phyloP scores from a whole-genome alignment of 805 yeast species.

The Pichia thaimueangensis region DNA sequence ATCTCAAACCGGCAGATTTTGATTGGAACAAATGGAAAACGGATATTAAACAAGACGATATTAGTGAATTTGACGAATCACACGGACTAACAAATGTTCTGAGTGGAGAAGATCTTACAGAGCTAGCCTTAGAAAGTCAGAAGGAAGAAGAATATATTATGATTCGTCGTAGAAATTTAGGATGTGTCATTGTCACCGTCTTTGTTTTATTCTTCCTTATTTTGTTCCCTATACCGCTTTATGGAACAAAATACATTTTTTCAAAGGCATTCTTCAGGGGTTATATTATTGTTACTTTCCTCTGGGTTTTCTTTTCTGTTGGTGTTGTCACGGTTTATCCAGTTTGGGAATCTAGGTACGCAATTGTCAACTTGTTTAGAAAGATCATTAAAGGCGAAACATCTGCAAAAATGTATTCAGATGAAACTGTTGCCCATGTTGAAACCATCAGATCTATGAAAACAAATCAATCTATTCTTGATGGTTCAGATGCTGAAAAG shows the following conservation, averaged over 20 bases:
- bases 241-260: slow-evolving; percentile 35
- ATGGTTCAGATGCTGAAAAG: too few relatives aligned
- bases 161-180: slow-evolving; percentile 24
- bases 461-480: too few relatives aligned
- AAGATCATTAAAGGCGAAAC: slow-evolving; percentile 9
- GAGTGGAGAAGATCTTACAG: slow-evolving; percentile 27
- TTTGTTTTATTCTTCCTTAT: slow-evolving; percentile 27
- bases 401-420: slow-evolving; percentile 8
- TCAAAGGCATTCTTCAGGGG: slow-evolving; percentile 33
- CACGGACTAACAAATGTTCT: slow-evolving; percentile 27
- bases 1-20: slow-evolving; percentile 38
- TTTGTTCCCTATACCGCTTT: slow-evolving; percentile 35
- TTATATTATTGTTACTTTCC: slow-evolving; percentile 32
- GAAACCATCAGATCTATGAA: slow-evolving; percentile 10
- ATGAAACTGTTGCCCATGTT: slow-evolving; percentile 8
- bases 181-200: slow-evolving; percentile 22
- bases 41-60: slow-evolving; percentile 38
- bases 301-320: slow-evolving; percentile 35
- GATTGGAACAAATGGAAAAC: slow-evolving; percentile 44
- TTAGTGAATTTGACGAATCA: slow-evolving; percentile 28
- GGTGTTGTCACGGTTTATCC: slow-evolving; percentile 41
- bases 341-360: slow-evolving; percentile 35
- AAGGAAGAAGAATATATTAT: slow-evolving; percentile 19
- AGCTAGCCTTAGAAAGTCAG: slow-evolving; percentile 21
- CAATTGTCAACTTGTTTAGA: slow-evolving; percentile 7